Conservation (phyloP, 1,284 basidiomycete species). For the Ustilago nuda region DNA sequence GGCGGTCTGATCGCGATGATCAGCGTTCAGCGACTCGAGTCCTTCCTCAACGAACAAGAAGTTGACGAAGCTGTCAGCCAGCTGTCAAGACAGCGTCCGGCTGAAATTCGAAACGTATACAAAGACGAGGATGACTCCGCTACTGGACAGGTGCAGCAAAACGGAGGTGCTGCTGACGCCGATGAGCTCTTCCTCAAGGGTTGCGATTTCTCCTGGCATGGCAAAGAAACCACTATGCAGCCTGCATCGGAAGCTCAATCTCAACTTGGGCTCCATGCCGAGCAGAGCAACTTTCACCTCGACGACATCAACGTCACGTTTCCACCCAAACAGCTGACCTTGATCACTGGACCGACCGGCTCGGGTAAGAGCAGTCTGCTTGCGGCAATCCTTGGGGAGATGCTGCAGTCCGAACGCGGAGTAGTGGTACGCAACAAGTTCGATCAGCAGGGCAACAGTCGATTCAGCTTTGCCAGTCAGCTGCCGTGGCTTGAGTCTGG, state of each 20-base stretch:
- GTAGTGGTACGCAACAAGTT: slow-evolving; percentile 42
- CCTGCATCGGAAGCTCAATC: not conserved
- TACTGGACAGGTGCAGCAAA: slow-evolving; percentile 74
- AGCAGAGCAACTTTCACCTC: slow-evolving; percentile 23
- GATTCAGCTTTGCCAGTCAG: slow-evolving; percentile 54
- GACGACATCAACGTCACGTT: slow-evolving; percentile 51
- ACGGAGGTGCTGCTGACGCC: slow-evolving; percentile 70
- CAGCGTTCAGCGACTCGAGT: slow-evolving; percentile 82
- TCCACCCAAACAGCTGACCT: slow-evolving; percentile 37
- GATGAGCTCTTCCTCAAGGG: slow-evolving; percentile 23
- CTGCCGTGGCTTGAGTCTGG: slow-evolving; percentile 50
- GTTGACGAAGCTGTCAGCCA: slow-evolving; percentile 70
- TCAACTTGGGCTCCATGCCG: not conserved
- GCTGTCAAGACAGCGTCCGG: slow-evolving; percentile 17
- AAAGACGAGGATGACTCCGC: slow-evolving; percentile 43
- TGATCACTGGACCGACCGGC: slow-evolving; percentile 61
- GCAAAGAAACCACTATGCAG: slow-evolving; percentile 10
- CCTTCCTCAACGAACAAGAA: slow-evolving; percentile 85
- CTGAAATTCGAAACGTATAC: slow-evolving; percentile 72
- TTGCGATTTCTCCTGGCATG: slow-evolving; percentile 28
- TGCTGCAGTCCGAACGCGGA: slow-evolving; percentile 42
- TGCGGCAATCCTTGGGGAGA: slow-evolving; percentile 59
- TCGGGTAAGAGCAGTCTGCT: slow-evolving; percentile 64
- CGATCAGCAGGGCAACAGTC: slow-evolving; percentile 48
- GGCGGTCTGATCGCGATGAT: slow-evolving; percentile 73